phyloP scores from a whole-genome alignment of 306 rosid genomes.

The Luffa acutangula region DNA sequence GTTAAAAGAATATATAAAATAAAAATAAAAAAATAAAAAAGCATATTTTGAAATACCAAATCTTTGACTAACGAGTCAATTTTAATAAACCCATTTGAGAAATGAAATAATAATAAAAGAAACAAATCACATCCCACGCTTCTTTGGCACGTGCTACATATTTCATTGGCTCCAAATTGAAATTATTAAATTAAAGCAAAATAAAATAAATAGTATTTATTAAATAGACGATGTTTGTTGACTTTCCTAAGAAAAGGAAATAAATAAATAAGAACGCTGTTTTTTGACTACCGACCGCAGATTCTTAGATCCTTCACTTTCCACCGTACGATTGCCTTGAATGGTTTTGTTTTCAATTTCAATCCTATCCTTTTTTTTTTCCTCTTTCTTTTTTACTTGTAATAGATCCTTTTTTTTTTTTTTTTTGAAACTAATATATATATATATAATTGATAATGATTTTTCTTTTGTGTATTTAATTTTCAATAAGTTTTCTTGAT shows the following conservation, averaged over 20 bases:
- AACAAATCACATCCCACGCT: neutral
- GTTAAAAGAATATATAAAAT: too few relatives aligned
- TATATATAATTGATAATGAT: too few relatives aligned
- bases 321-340: neutral
- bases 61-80: neutral
- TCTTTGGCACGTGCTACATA: neutral
- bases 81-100: neutral
- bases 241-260: too few relatives aligned
- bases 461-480: too few relatives aligned
- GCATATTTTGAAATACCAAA: neutral
- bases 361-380: too few relatives aligned
- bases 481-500: too few relatives aligned
- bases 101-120: neutral
- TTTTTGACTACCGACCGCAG: neutral
- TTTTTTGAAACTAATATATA: too few relatives aligned
- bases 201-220: too few relatives aligned
- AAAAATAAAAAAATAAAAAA: neutral
- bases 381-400: too few relatives aligned
- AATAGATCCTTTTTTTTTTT: too few relatives aligned
- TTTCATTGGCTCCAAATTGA: neutral
- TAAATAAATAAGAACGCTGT: neutral
- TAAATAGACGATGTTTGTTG: too few relatives aligned
- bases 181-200: neutral
- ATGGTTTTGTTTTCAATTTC: too few relatives aligned
- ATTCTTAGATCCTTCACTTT: neutral